Evolutionary conservation across 2,329 filamentous ascomycete genomes (phyloP).

Genomic region (Penicillium capsulatum): DNA sequence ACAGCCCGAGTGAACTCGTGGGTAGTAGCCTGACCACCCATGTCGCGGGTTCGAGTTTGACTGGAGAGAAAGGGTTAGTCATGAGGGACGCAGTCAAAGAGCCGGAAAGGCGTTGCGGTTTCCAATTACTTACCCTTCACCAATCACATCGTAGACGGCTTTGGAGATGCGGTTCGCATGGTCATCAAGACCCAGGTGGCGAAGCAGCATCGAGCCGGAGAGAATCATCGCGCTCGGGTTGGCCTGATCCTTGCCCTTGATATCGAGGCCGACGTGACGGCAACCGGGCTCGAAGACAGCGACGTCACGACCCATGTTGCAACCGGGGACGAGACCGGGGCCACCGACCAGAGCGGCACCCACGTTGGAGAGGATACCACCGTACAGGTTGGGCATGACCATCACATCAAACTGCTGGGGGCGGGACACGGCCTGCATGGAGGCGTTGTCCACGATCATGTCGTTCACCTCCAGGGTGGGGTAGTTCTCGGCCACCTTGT

Average conservation of each 20-base stretch:
- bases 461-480: slow-evolving; percentile 94
- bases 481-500: slow-evolving; percentile 88
- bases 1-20: slow-evolving; percentile 94
- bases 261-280: slow-evolving; percentile 98
- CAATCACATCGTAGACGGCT: slow-evolving; percentile 71
- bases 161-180: slow-evolving; percentile 98
- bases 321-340: slow-evolving; percentile 93
- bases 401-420: slow-evolving; percentile 99
- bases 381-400: slow-evolving; percentile 99
- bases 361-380: slow-evolving; percentile 98
- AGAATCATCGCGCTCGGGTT: slow-evolving; percentile 96
- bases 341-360: slow-evolving; percentile 95
- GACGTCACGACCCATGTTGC: slow-evolving; percentile 98
- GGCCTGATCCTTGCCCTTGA: slow-evolving; percentile 99
- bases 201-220: slow-evolving; percentile 92
- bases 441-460: slow-evolving; percentile 99
- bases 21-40: slow-evolving; percentile 86
- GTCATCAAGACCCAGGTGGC: slow-evolving; percentile 94
- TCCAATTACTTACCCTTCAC: slow-evolving; percentile 68
- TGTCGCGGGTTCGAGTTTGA: slow-evolving; percentile 84
- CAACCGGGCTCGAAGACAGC: slow-evolving; percentile 98
- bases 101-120: not conserved
- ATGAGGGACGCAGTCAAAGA: not conserved
- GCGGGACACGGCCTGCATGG: slow-evolving; percentile 95
- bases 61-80: slow-evolving; percentile 45